phyloP scores from a whole-genome alignment of 2,329 filamentous ascomycete genomes.

The Amauroascus verrucosus region DNA sequence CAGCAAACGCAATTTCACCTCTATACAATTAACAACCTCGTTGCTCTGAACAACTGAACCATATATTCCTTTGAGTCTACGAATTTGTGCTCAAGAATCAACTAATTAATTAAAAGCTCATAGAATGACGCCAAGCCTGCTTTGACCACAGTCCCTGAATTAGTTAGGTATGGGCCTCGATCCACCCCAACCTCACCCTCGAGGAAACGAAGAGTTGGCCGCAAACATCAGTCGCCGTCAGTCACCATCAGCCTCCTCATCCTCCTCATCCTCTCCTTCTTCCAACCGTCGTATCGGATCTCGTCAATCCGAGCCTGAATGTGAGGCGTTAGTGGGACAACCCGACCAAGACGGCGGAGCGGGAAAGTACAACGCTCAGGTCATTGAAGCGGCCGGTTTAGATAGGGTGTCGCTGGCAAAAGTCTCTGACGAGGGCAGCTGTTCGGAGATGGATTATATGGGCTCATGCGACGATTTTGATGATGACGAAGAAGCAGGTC shows the following conservation, averaged over 20 bases:
- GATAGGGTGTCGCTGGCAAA: slow-evolving; percentile 5
- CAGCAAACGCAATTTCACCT: too few relatives aligned
- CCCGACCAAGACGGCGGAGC: neutral
- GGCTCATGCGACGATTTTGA: slow-evolving; percentile 60
- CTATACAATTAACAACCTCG: too few relatives aligned
- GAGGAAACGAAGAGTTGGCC: slow-evolving; percentile 1
- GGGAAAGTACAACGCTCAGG: neutral
- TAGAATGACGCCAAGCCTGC: slow-evolving; percentile 9
- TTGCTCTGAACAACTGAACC: neutral
- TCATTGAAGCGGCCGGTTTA: neutral
- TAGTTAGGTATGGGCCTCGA: slow-evolving; percentile 4
- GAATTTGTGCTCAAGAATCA: neutral
- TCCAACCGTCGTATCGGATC: neutral
- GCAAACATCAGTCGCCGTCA: neutral
- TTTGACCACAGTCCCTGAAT: slow-evolving; percentile 3
- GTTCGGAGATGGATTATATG: slow-evolving; percentile 11
- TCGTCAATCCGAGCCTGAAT: neutral
- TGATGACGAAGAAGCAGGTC: slow-evolving; percentile 81
- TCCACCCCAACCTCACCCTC: slow-evolving; percentile 1
- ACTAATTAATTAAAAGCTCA: neutral
- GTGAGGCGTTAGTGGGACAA: neutral
- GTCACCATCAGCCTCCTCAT: neutral
- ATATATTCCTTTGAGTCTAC: neutral
- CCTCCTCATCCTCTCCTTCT: neutral
- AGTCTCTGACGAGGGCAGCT: slow-evolving; percentile 26